These are phyloP conservation scores for Hippophae tibetana DNA, from an alignment of 306 rosid genomes.

Conservation along the genomic window DNA sequence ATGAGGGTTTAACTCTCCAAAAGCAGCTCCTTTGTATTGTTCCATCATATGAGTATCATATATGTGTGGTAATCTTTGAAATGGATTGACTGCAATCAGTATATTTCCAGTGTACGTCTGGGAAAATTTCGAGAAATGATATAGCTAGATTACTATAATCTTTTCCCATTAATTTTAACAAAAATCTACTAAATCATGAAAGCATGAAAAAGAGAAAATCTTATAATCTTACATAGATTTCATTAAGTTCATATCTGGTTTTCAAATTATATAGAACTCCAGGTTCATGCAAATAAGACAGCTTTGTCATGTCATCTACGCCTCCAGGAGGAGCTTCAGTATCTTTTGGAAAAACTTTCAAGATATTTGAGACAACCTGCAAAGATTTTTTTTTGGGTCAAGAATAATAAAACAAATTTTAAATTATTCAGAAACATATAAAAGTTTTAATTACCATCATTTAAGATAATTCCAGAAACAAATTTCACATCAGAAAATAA, in stretches of 20 bases:
- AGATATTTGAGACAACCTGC: conserved; percentile 69
- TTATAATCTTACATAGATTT: conserved; percentile 71
- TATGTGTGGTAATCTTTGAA: conserved; percentile 93
- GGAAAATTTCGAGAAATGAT: conserved; percentile 23
- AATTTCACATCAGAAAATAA: too few species aligned
- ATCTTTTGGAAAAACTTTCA: conserved; percentile 92
- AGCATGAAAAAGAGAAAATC: conserved; percentile 6
- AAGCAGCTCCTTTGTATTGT: conserved; percentile 90
- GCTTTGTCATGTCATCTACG: conserved; percentile 98
- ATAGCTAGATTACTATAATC: conserved; percentile 18
- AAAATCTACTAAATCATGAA: conserved; percentile 15
- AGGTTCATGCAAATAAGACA: conserved; percentile 98
- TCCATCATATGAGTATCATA: conserved; percentile 99
- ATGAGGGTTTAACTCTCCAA: conserved; percentile 98
- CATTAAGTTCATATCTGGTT: conserved; percentile 93
- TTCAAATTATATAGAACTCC: conserved; percentile 98
- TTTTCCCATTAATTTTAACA: conserved; percentile 12
- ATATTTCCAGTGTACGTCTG: conserved; percentile 98
- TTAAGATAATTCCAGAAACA: too few species aligned
- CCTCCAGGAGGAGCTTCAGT: conserved; percentile 98
- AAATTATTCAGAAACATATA: neutral
- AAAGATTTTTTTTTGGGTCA: conserved; percentile 23
- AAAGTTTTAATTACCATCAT: too few species aligned
- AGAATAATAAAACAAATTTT: conserved; percentile 10
- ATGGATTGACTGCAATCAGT: conserved; percentile 94